Base-by-base conservation (phyloP, 148 eudicot species). In the Simmondsia chinensis region DNA sequence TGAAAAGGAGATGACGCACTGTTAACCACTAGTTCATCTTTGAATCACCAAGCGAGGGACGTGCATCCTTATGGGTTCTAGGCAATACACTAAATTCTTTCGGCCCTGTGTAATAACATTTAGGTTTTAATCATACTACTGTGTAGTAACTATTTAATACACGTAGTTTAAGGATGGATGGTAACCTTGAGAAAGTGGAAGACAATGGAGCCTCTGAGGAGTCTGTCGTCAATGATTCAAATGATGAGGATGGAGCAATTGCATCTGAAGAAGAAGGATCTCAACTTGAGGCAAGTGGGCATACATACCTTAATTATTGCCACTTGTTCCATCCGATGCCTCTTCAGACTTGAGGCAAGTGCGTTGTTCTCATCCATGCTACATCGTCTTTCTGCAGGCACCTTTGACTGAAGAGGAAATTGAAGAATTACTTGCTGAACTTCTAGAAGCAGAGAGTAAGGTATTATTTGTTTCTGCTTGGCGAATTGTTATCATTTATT, bases 371-470 rank as follows among this genome's bases (percentile, higher is more conserved):
- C 28, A 13, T 19, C 63, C 5, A 35, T 43, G 19, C 24, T 10
- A 22, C 5, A 6, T 47, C 21, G 25, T 56, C 38, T 26, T 38
- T 42, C 24, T 56, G 42, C 42, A 86, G 99, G 87, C 62, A 26
- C 72, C 76, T 46, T 62, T 86, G 63, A 82, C 87, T 0, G 99
- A 93, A 61, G 59, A 75, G 46, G 96, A 93, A 71, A 68, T 93
- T 47, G 84, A 82, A 46, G 94, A 83, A 40, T 65, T 93, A 31
- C 61, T 86, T 35, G 71, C 71, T 28, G 96, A 93, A 56, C 80
- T 86, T 18, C 50, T 93, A 39, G 84, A 80, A 57, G 83, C 73
- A 63, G 96, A 93, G 75, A 71, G 96, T 51, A 93, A 86, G 78
- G 99, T 93, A 72, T 34, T 9, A 29, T 26, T 29, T 33, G 23